Evolutionary conservation across 345 rosid species (phyloP).

Genomic region (Erysimum cheiranthoides): DNA sequence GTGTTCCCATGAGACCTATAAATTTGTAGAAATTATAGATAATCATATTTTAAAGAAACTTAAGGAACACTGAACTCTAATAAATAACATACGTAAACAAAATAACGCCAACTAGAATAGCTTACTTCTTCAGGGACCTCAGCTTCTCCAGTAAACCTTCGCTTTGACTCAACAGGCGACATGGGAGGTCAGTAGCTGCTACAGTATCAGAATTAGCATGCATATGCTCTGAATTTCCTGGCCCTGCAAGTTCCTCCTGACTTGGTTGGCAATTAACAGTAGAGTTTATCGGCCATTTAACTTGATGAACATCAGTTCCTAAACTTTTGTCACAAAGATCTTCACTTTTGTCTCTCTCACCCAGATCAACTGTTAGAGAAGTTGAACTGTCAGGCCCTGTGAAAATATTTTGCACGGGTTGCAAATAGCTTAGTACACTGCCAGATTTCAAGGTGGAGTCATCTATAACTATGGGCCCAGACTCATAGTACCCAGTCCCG

Average conservation of each 20-base stretch:
- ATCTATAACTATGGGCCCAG: constrained; percentile 41
- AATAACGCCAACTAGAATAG: constrained; percentile 29
- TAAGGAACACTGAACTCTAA: constrained; percentile 2
- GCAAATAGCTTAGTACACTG: constrained; percentile 48
- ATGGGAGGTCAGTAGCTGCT: constrained; percentile 50
- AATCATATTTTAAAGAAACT: constrained; percentile 3
- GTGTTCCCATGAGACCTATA: constrained; percentile 63
- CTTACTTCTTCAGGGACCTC: constrained; percentile 77
- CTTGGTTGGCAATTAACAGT: constrained; percentile 41
- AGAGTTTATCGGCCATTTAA: constrained; percentile 41
- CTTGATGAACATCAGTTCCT: constrained; percentile 44
- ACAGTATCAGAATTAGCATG: constrained; percentile 42
- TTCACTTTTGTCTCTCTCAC: constrained; percentile 48
- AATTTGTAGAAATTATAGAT: constrained; percentile 31
- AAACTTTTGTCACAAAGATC: constrained; percentile 36
- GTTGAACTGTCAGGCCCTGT: constrained; percentile 37
- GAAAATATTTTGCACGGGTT: constrained; percentile 34
- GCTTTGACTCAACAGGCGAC: constrained; percentile 59
- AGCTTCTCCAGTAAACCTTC: constrained; percentile 74
- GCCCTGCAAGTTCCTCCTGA: constrained; percentile 40
- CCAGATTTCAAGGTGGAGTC: constrained; percentile 43
- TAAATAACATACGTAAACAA: constrained; percentile 13
- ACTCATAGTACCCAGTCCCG: constrained; percentile 47
- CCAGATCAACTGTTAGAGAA: constrained; percentile 43
- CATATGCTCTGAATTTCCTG: constrained; percentile 38